Base-by-base conservation (phyloP, 176 grass and related monocot species). In the Oryza glaberrima region DNA sequence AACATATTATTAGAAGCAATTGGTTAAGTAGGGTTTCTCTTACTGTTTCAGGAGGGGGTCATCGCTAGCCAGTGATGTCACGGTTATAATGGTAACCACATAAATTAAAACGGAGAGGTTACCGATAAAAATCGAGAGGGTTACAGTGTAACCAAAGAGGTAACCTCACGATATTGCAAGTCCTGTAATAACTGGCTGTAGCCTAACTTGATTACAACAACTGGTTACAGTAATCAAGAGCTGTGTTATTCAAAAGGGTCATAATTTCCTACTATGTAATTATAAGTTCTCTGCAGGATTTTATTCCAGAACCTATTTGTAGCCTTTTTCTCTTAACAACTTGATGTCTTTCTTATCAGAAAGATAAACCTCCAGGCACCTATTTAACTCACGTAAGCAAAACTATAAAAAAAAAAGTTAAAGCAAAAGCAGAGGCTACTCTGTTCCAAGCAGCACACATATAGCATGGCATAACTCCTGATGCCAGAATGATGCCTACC, bases 401-500 rank as follows among this genome's bases (percentile, higher is more conserved):
- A 65, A 70, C 1, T 9, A 10, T 20, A 14, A 28, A 10, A 13
- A 13, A 48, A 49, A 15, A 49, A 1, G 13, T 80, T n/a, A 83
- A 79, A 78, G 34, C 58, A 70, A 82, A 81, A 75, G 10, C 40
- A 45, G 48, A 63, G 20, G 32, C 64, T 41, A 41, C 6, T 44
- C 20, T 76, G 58, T 25, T 69, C 61, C 48, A 75, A 84, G 52
- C 16, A 75, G 66, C 60, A 48, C 13, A 74, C 73, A 9, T 72
- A 54, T 20, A 20, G 70, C 41, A 36, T 36, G 45, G 32, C 75
- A 48, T 65, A 73, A 72, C 79, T 54, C 35, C 34, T 51, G 72
- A 52, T 78, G 30, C 44, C 34, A 15, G 83, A 76, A 77, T 82
- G 66, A 77, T 72, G 25, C 73, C 23, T 82, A 58, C 12, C 77